Evolutionary conservation across 495 filamentous ascomycete species (phyloP).

Genomic region (Neurospora sublineolata): DNA sequence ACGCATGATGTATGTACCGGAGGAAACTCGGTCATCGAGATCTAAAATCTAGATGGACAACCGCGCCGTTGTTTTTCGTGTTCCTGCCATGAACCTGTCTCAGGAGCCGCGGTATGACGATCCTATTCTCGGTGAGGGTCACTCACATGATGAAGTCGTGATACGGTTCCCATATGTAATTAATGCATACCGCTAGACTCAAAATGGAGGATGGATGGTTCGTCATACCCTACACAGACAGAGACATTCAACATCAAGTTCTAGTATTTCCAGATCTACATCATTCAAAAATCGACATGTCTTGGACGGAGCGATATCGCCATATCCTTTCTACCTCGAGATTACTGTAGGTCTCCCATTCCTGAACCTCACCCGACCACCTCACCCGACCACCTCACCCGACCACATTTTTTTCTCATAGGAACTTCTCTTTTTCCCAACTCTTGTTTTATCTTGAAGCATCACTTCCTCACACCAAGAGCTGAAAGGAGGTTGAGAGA

Average conservation of each 20-base stretch:
- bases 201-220: background rate
- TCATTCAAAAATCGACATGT: background rate
- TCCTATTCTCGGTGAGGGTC: background rate
- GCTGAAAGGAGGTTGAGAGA: background rate
- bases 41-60: background rate
- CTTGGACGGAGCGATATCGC: background rate
- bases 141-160: background rate
- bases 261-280: background rate
- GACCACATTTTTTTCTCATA: too few species aligned
- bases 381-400: too few species aligned
- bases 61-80: background rate
- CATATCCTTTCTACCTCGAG: background rate
- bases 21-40: background rate
- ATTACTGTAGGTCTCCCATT: too few species aligned
- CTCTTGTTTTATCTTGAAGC: too few species aligned
- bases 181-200: background rate
- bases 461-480: background rate
- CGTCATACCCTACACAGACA: background rate
- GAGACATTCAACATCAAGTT: background rate
- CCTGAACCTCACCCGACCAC: too few species aligned
- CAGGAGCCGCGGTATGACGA: background rate
- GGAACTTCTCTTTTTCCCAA: too few species aligned
- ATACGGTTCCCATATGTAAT: background rate
- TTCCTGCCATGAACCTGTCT: background rate
- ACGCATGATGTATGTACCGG: background rate